These are phyloP conservation scores for Silene noctiflora DNA, from an alignment of 179 eudicot species.

Conservation along the genomic window DNA sequence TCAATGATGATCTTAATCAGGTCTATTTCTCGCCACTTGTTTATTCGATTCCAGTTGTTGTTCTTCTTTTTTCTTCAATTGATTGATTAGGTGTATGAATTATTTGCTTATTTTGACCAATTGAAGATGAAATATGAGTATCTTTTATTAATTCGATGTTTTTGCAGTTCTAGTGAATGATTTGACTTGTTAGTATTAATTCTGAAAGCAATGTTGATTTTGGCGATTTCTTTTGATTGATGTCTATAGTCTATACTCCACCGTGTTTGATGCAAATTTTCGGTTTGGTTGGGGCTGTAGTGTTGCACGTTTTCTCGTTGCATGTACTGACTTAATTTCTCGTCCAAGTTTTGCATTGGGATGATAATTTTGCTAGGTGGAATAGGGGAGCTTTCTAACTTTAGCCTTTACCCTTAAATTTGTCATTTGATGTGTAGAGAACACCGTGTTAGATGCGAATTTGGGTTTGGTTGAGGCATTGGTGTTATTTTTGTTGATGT, in stretches of 20 bases:
- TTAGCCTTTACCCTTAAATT: not conserved
- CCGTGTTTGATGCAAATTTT: not conserved
- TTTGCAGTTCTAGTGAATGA: too few species aligned
- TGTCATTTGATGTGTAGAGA: too few species aligned
- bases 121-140: not conserved
- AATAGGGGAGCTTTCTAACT: not conserved
- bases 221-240: too few species aligned
- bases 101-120: not conserved
- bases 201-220: too few species aligned
- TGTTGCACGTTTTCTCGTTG: not conserved
- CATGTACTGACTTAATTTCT: not conserved
- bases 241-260: too few species aligned
- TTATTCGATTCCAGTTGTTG: not conserved
- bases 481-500: not conserved
- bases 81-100: not conserved
- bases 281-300: not conserved
- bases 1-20: constrained; percentile 41
- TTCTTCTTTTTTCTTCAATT: not conserved
- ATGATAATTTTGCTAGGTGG: not conserved
- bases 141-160: too few species aligned
- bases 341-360: not conserved
- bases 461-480: not conserved
- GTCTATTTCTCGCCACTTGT: constrained; percentile 16
- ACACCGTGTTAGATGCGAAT: not conserved
- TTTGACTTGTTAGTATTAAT: too few species aligned